Evolutionary conservation across 495 filamentous ascomycete genomes (phyloP).

Genomic region (Aspergillus egyptiacus): DNA sequence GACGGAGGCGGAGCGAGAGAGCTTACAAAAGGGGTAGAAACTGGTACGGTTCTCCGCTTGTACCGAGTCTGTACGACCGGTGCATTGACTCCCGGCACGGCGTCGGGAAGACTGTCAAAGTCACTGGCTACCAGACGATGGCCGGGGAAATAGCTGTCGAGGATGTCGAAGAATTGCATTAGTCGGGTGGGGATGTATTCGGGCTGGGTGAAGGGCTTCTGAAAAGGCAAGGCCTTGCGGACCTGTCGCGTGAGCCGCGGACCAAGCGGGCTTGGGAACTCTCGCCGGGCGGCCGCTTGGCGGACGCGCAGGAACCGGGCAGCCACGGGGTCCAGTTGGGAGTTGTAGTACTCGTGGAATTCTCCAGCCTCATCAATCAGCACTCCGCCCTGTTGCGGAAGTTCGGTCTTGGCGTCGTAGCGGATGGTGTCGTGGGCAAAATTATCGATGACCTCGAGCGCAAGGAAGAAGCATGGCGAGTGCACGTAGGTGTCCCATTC

Average conservation of each 20-base stretch:
- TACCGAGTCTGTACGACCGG: constrained; percentile 96
- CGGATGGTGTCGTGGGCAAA: constrained; percentile 92
- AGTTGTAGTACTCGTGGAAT: constrained; percentile 87
- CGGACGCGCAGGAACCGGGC: constrained; percentile 76
- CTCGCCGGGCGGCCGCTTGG: constrained; percentile 52
- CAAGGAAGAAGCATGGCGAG: constrained; percentile 92
- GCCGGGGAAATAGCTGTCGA: constrained; percentile 77
- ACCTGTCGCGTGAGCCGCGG: constrained; percentile 52
- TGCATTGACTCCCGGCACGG: constrained; percentile 75
- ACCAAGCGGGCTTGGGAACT: constrained; percentile 51
- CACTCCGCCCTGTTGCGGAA: constrained; percentile 78
- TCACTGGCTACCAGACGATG: constrained; percentile 87
- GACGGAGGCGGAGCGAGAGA: constrained; percentile 8
- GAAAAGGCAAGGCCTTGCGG: constrained; percentile 56
- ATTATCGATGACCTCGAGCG: constrained; percentile 98
- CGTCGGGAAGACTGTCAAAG: constrained; percentile 78
- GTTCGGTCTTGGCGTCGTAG: constrained; percentile 69
- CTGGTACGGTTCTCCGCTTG: constrained; percentile 76
- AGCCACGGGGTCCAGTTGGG: constrained; percentile 72
- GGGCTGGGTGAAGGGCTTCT: constrained; percentile 64
- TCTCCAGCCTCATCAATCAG: constrained; percentile 81
- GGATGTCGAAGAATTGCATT: constrained; percentile 93
- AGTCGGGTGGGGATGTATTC: constrained; percentile 93
- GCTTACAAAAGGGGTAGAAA: constrained; percentile 85
- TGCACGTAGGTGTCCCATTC: constrained; percentile 83